Evolutionary conservation across 441 rosid species (phyloP).

Genomic region (Populus hybrid): DNA sequence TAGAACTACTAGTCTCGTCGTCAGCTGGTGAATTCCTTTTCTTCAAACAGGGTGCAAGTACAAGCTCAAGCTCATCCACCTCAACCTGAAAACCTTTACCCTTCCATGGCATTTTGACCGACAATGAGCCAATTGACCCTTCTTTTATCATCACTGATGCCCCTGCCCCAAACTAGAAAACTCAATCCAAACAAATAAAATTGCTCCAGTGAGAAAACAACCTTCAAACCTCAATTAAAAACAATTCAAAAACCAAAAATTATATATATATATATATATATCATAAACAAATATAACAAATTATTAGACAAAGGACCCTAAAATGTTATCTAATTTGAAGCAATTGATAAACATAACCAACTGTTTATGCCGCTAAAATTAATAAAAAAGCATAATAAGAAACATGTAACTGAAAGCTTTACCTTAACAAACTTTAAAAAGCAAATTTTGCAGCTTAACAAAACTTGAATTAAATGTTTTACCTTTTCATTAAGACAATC

Average conservation of each 20-base stretch:
- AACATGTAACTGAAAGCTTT: not conserved
- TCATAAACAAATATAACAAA: not conserved
- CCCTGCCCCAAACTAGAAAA: conserved; percentile 59
- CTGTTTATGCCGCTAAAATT: not conserved
- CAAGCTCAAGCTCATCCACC: conserved; percentile 89
- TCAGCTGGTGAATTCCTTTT: conserved; percentile 23
- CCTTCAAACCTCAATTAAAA: not conserved
- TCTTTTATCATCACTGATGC: conserved; percentile 73
- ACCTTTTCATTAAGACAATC: conserved; percentile 84
- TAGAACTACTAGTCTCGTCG: conserved; percentile 31
- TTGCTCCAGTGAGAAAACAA: conserved; percentile 4
- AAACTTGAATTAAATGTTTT: not conserved
- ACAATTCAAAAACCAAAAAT: not conserved
- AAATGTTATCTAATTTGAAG: not conserved
- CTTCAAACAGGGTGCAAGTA: conserved; percentile 52
- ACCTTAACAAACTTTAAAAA: not conserved
- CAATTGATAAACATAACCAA: not conserved
- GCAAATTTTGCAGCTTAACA: not conserved
- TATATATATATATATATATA: no score
- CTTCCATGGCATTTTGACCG: conserved; percentile 86
- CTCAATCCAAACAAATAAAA: conserved; percentile 8
- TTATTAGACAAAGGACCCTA: not conserved
- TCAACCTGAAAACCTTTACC: conserved; percentile 84
- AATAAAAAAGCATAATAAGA: not conserved
- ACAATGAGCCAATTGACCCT: conserved; percentile 90